Percentiles rank a stretch among this genome's conserved stretches.
phyloP scores from a whole-genome alignment of 169 alveolate genomes.

The Miamiensis avidus region DNA sequence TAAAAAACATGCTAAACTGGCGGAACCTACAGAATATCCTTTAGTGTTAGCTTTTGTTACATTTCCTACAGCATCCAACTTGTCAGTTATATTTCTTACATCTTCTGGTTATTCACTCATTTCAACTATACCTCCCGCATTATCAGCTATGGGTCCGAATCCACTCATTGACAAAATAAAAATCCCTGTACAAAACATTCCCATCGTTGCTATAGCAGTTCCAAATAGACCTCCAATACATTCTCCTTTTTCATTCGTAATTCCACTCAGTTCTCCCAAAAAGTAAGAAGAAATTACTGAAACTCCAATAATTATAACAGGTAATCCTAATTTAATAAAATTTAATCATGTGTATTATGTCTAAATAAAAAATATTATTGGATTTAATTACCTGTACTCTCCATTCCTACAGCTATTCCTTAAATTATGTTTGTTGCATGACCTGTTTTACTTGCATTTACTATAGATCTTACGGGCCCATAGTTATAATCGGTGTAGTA shows the following conservation, averaged over 20 bases:
- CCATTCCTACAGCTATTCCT: conserved; percentile 65
- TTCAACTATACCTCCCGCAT: conserved; percentile 76
- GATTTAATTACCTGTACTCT: conserved; percentile 63
- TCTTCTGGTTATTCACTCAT: conserved; percentile 56
- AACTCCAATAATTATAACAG: too few relatives aligned
- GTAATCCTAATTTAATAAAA: too few relatives aligned
- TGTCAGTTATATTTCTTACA: conserved; percentile 67
- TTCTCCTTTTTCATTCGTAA: conserved; percentile 43
- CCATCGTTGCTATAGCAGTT: conserved; percentile 79
- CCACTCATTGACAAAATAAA: conserved; percentile 68
- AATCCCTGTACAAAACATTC: conserved; percentile 73
- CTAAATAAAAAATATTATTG: too few relatives aligned
- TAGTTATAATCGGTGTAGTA: conserved; percentile 89
- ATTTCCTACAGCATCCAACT: conserved; percentile 73
- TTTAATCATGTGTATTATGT: too few relatives aligned
- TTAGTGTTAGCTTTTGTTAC: conserved; percentile 75
- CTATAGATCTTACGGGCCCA: conserved; percentile 62
- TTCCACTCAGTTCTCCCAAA: conserved; percentile 62
- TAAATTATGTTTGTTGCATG: conserved; percentile 71
- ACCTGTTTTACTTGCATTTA: conserved; percentile 55
- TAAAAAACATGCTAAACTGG: conserved; percentile 65
- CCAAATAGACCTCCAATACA: conserved; percentile 65
- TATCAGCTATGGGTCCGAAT: conserved; percentile 76
- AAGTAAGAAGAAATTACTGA: too few relatives aligned
- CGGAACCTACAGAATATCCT: conserved; percentile 72